Evolutionary conservation across 176 grass and related monocot species (phyloP), one percentile per base, ranked within the genome.

Genomic region (Echinochloa phyllopogon): DNA sequence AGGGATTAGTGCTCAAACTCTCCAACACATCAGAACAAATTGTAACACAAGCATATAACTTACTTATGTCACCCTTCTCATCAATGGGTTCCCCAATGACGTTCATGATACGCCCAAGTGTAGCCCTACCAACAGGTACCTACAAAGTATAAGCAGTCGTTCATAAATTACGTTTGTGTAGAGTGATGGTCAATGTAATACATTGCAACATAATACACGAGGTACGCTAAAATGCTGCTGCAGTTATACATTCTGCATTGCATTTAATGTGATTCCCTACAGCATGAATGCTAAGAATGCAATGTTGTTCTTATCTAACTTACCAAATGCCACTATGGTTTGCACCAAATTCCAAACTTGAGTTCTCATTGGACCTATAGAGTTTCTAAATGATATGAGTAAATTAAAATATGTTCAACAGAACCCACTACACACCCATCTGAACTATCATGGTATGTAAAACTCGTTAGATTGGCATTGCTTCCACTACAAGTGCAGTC

Each of bases 91-190:
- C 94, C 65, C 94, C 94, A 71, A 97, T 94, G 64, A 97, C 94
- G 55, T 97, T 97, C 3, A 97, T 97, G 69, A 97, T 97, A 10
- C 89, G 92, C 73, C 92, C 92, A 88, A 97, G 94, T 21, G 94
- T 97, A 50, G 94, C 94, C 89, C 92, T 92, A 73, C 94, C 94
- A 78, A 97, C 94, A 84, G 94, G 94, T 66, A 97, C 94, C 94
- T 97, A 67, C 29, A 44, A 60, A 79, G 13, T 60, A 11, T 60
- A 24, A 25, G 8, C 10, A 60, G 10, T 3, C 0, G 8, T 24
- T 25, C 57, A 25, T 60, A 12, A 11, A 60, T 25, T 60, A 25
- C 8, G 11, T 24, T 4, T 60, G n/a, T 60, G 2, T 25, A 25
- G 57, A 60, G n/a, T 25, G 57, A 60, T 60, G 57, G n/a, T 2